phyloP scores from a whole-genome alignment of 441 rosid species.

The Pelargonium citronellum region DNA sequence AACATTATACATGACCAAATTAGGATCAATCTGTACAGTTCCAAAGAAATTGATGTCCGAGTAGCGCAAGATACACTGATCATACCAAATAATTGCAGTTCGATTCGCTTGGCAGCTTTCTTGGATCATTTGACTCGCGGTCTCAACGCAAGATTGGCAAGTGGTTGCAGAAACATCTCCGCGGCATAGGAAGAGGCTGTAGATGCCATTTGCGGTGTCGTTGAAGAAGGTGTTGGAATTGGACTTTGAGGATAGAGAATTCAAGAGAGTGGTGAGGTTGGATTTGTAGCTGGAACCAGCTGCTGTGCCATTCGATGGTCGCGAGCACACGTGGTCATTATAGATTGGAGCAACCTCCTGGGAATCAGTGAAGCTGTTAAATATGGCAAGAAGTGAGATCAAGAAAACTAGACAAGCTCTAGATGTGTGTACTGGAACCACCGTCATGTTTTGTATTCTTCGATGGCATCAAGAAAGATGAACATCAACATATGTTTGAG shows the following conservation, averaged over 20 bases:
- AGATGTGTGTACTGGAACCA: neutral
- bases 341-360: neutral
- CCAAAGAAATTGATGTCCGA: constrained; percentile 29
- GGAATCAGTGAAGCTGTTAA: neutral
- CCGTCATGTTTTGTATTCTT: neutral
- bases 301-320: neutral
- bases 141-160: constrained; percentile 34
- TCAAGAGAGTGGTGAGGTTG: constrained; percentile 31
- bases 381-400: neutral
- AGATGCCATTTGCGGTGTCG: constrained; percentile 18
- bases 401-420: neutral
- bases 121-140: constrained; percentile 23
- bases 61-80: constrained; percentile 38
- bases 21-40: constrained; percentile 1
- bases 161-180: constrained; percentile 32
- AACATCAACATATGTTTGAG: neutral
- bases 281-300: constrained; percentile 8
- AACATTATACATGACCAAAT: neutral
- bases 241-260: constrained; percentile 26
- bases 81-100: constrained; percentile 33
- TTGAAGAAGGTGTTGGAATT: constrained; percentile 27
- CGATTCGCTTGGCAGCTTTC: constrained; percentile 25
- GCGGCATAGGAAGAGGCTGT: constrained; percentile 32
- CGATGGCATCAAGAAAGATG: neutral
- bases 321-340: constrained; percentile 21